Conservation (phyloP, 2,329 filamentous ascomycete genomes). For the Furcasterigmium sp. region DNA sequence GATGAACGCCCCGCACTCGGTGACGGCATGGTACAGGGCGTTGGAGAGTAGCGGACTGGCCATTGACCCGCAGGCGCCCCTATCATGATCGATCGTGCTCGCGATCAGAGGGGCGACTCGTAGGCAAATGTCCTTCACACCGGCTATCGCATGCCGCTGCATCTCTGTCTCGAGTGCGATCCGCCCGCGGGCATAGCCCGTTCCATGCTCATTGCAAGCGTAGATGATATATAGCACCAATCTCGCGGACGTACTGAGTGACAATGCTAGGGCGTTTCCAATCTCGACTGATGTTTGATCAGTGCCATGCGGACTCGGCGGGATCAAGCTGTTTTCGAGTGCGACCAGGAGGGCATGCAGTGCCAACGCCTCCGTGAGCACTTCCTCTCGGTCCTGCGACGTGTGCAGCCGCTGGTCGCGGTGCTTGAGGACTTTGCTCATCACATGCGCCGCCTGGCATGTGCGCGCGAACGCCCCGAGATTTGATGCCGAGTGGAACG, state of each 20-base stretch:
- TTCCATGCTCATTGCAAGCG: conserved; percentile 8
- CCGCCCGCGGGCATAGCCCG: not conserved
- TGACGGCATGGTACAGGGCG: conserved; percentile 9
- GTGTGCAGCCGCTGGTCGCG: conserved; percentile 1
- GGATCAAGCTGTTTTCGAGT: not conserved
- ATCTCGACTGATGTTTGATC: not conserved
- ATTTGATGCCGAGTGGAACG: conserved; percentile 8
- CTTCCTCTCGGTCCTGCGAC: not conserved
- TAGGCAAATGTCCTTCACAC: conserved; percentile 1
- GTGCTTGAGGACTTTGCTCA: conserved; percentile 10
- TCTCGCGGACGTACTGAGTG: conserved; percentile 7
- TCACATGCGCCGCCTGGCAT: conserved; percentile 14
- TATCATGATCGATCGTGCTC: not conserved
- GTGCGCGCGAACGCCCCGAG: conserved; percentile 10
- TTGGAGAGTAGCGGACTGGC: not conserved
- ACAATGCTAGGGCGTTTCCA: conserved; percentile 4
- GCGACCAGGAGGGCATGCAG: conserved; percentile 7
- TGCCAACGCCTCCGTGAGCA: conserved; percentile 8
- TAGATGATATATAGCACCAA: conserved; percentile 12
- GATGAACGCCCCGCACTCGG: conserved; percentile 13
- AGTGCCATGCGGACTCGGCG: not conserved
- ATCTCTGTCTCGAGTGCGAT: conserved; percentile 11
- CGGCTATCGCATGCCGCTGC: conserved; percentile 6
- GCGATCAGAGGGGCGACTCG: not conserved
- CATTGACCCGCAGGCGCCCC: not conserved